Evolutionary conservation across 2,329 filamentous ascomycete species (phyloP), one percentile per base, ranked within the genome.

Genomic region (Nannizzia gypsea): DNA sequence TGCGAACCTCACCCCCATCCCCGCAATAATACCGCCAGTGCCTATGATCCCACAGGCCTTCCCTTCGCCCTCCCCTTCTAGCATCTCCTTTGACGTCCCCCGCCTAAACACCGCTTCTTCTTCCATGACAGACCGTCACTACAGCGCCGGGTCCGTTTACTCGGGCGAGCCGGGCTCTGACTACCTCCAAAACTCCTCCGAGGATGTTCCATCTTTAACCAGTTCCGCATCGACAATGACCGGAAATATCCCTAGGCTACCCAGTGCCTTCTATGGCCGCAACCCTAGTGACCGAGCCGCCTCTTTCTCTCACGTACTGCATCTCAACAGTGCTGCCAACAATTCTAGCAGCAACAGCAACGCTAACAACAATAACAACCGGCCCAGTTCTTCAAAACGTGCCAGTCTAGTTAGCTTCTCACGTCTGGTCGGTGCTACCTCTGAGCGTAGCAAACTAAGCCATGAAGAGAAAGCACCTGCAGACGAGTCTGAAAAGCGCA

Each of bases 121-220:
- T 3, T 74, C 74, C 6, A 73, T 74, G 46, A 74, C 71, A 2
- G 75, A 77, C 54, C 74, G 70, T 50, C 70, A 71, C 24, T 71
- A 71, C 34, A 72, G 68, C 64, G 70, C 69, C 26, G 56, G 61
- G 42, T 68, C 66, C n/a, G 60, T 63, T 15, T 66, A 66, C 15
- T 63, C 67, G 5, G 64, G 70, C 48, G 72, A 77, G 46, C 69
- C 70, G 22, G 67, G 68, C 48, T 67, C 71, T 56, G 73, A 76
- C 15, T 69, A 70, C 60, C 69, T 71, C 36, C 74, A 76, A 44
- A 70, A 69, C 38, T 79, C 77, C 1, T 69, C 73, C 46, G 77
- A 79, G 48, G 77, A 79, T 70, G 75, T 79, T 3, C 77, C 77
- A 15, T 79, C 77, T 26, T 67, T 79, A 34, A 78, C 74, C 26